A percentile compares a stretch with the other conserved stretches of the same genome.
Evolutionary conservation across 2,329 filamentous ascomycete genomes (phyloP).

Genomic region (Fusarium sp.): DNA sequence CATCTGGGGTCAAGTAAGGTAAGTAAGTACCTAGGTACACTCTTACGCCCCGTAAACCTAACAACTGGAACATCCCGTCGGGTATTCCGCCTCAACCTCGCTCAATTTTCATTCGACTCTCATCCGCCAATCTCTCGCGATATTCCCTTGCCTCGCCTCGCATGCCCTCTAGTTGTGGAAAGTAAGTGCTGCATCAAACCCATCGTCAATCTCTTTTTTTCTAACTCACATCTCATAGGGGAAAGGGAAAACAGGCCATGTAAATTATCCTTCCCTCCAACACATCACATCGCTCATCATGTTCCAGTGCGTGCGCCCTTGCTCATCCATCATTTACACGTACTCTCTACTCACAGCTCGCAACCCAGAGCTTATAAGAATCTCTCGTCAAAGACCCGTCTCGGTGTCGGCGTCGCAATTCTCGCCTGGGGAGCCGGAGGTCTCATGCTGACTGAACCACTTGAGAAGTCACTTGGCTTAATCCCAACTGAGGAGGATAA

Average conservation of each 20-base stretch:
- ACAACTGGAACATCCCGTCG: neutral
- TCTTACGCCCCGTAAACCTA: slow-evolving; percentile 20
- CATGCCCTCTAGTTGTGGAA: neutral
- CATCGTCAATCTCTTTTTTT: neutral
- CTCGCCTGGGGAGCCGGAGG: slow-evolving; percentile 83
- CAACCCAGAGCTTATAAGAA: slow-evolving; percentile 75
- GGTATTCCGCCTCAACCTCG: slow-evolving; percentile 16
- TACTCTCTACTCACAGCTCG: slow-evolving; percentile 10
- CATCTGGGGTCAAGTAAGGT: slow-evolving; percentile 2
- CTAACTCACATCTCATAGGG: neutral
- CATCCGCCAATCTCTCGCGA: neutral
- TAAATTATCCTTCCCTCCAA: slow-evolving; percentile 12
- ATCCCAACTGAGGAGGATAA: slow-evolving; percentile 81
- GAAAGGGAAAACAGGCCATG: neutral
- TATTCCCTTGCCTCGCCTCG: neutral
- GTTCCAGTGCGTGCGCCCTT: slow-evolving; percentile 37
- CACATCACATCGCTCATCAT: slow-evolving; percentile 20
- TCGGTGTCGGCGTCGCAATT: slow-evolving; percentile 80
- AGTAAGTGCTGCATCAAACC: neutral
- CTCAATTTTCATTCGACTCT: slow-evolving; percentile 14
- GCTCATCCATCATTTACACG: neutral
- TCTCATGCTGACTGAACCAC: slow-evolving; percentile 79
- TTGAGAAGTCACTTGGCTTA: slow-evolving; percentile 81
- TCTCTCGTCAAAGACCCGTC: slow-evolving; percentile 78
- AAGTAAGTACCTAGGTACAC: neutral